These are phyloP conservation scores for Vitis riparia DNA, from an alignment of 164 flowering plant genomes.

Conservation along the genomic window DNA sequence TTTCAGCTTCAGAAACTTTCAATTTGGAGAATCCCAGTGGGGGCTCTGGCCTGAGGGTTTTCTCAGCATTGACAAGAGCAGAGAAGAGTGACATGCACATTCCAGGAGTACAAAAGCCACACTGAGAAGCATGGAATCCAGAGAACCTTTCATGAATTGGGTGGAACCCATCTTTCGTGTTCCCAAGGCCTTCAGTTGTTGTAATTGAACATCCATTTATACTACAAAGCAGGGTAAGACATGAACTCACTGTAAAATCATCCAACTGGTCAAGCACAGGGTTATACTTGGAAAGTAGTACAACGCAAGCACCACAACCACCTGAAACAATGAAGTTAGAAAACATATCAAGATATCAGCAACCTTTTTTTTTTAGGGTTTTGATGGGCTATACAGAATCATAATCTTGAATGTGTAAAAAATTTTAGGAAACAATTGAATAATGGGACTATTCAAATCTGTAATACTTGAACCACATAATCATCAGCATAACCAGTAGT, in stretches of 20 bases:
- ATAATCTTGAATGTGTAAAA: background rate
- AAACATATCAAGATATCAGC: background rate
- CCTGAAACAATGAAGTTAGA: slow-evolving; percentile 36
- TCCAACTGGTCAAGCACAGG: slow-evolving; percentile 57
- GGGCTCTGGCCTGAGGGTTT: slow-evolving; percentile 49
- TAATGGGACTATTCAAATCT: too few relatives aligned
- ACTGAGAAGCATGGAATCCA: slow-evolving; percentile 95
- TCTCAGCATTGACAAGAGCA: slow-evolving; percentile 71
- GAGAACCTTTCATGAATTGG: slow-evolving; percentile 77
- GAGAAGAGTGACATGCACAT: slow-evolving; percentile 86
- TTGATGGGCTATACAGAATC: too few relatives aligned
- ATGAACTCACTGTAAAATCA: slow-evolving; percentile 68
- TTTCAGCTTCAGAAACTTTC: slow-evolving; percentile 72
- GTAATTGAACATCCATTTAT: slow-evolving; percentile 78
- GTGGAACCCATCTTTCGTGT: slow-evolving; percentile 75
- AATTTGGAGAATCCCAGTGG: slow-evolving; percentile 78
- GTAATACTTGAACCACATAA: too few relatives aligned
- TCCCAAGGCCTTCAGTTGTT: slow-evolving; percentile 89
- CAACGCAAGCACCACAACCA: slow-evolving; percentile 96
- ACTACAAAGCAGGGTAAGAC: slow-evolving; percentile 85
- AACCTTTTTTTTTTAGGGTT: too few relatives aligned
- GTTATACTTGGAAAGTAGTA: slow-evolving; percentile 75
- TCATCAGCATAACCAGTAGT: too few relatives aligned
- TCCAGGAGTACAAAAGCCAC: slow-evolving; percentile 96
- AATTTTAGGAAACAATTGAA: background rate